phyloP scores from a whole-genome alignment of 306 rosid species.

The Vachellia pachyceras region DNA sequence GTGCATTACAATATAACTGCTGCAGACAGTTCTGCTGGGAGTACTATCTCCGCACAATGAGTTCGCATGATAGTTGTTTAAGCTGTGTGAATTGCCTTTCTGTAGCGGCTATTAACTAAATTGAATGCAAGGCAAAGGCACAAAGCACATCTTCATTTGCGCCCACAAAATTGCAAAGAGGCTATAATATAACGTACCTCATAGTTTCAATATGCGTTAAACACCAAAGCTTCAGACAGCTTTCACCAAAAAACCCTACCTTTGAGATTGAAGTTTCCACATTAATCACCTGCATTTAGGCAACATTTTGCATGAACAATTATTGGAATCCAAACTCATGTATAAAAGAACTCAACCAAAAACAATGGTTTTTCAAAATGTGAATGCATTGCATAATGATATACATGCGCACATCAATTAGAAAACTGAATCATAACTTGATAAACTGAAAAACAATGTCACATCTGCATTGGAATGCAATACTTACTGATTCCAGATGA shows the following conservation, averaged over 20 bases:
- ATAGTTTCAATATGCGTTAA: slow-evolving; percentile 88
- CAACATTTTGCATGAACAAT: slow-evolving; percentile 22
- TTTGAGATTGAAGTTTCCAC: slow-evolving; percentile 87
- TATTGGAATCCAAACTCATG: not conserved
- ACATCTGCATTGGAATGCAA: not conserved
- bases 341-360: slow-evolving; percentile 5
- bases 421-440: not conserved
- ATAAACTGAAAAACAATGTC: not conserved
- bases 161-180: slow-evolving; percentile 6
- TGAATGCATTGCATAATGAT: not conserved
- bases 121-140: not conserved
- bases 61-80: slow-evolving; percentile 5
- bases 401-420: not conserved
- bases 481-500: slow-evolving; percentile 82
- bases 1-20: slow-evolving; percentile 19
- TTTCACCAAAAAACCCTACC: slow-evolving; percentile 86
- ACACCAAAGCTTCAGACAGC: slow-evolving; percentile 87
- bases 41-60: not conserved
- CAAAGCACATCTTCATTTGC: slow-evolving; percentile 10
- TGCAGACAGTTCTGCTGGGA: not conserved
- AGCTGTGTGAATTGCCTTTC: slow-evolving; percentile 19
- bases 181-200: slow-evolving; percentile 55
- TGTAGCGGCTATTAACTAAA: slow-evolving; percentile 5
- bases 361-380: slow-evolving; percentile 6
- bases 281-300: slow-evolving; percentile 74